Conservation (phyloP, 1,284 basidiomycete genomes). For the Boletus nobilissimus region DNA sequence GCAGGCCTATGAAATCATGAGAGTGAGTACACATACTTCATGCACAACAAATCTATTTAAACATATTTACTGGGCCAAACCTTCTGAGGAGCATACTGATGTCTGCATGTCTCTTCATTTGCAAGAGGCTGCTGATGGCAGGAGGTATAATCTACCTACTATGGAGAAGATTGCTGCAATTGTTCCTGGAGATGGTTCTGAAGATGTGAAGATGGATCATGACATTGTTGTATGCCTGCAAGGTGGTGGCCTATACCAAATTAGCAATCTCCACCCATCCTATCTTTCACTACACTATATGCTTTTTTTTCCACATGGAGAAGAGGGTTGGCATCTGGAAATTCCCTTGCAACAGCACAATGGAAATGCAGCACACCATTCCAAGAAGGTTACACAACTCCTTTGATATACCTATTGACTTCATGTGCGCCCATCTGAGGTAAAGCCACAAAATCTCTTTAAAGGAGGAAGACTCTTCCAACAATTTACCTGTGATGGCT, state of each 20-base stretch:
- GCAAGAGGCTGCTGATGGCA: slow-evolving; percentile 22
- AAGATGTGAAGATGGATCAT: neutral
- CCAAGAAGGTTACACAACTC: slow-evolving; percentile 31
- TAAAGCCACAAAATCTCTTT: slow-evolving; percentile 43
- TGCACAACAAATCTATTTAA: too few relatives aligned
- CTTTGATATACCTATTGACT: slow-evolving; percentile 32
- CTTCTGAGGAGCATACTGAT: neutral
- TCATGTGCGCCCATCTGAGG: neutral
- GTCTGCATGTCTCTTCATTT: slow-evolving; percentile 15
- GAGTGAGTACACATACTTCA: neutral
- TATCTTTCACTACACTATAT: slow-evolving; percentile 55
- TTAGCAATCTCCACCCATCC: slow-evolving; percentile 50
- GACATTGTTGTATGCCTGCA: slow-evolving; percentile 28
- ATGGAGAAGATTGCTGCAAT: slow-evolving; percentile 42
- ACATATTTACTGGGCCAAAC: neutral
- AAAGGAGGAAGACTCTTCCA: slow-evolving; percentile 52
- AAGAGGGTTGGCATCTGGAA: slow-evolving; percentile 53
- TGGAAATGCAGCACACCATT: neutral
- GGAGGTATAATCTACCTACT: slow-evolving; percentile 45
- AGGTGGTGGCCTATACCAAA: slow-evolving; percentile 41
- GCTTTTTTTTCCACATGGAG: slow-evolving; percentile 52
- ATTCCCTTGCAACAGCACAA: slow-evolving; percentile 32
- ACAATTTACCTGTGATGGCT: too few relatives aligned
- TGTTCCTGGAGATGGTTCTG: slow-evolving; percentile 37
- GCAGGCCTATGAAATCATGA: slow-evolving; percentile 40